Evolutionary conservation across 495 filamentous ascomycete genomes (phyloP), one percentile per base, ranked within the genome.

Genomic region (Tuber umbilicatum): DNA sequence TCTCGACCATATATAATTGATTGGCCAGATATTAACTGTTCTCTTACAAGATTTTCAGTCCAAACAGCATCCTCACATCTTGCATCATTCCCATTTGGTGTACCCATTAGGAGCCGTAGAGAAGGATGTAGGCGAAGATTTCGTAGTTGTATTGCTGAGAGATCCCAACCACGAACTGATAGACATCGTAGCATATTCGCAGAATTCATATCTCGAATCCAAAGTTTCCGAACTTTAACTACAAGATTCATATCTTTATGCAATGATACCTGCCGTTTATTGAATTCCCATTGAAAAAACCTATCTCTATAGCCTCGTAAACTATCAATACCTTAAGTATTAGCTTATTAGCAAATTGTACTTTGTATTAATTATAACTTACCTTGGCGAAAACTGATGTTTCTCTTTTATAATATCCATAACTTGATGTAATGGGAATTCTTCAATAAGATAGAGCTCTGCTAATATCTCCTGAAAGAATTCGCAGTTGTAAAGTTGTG

Each of bases 1-100:
- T 39, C 68, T 1, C 19, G 55, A 27, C 38, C 71, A 73, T 43
- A 73, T 31, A 37, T 55, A 37, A 73, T 69, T 21, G 39, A 39
- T 40, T 73, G 55, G 0, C 60, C 60, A 6, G 60, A 68, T 2
- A 73, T 43, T 5, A 73, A 27, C 43, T 73, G 72, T 37, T 68
- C 47, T 21, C 38, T 16, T 21, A 73, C 38, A 43, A 35, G 68
- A 6, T 45, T n/a, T 45, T 68, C 60, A 0, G 39, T 67, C 1
- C 37, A 21, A 10, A 43, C 37, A 2, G 19, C n/a, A n/a, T n/a
- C n/a, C n/a, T n/a, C n/a, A n/a, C n/a, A n/a, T 23, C 1, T 47
- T 0, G 60, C 60, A 0, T 35, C n/a, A 2, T 23, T 0, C 0
- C 9, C 27, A 17, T 47, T 31, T 4, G 60, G 16, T 1, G 64